Conservation (phyloP, 129 eudicot genomes). For the Helianthus tuberosus region DNA sequence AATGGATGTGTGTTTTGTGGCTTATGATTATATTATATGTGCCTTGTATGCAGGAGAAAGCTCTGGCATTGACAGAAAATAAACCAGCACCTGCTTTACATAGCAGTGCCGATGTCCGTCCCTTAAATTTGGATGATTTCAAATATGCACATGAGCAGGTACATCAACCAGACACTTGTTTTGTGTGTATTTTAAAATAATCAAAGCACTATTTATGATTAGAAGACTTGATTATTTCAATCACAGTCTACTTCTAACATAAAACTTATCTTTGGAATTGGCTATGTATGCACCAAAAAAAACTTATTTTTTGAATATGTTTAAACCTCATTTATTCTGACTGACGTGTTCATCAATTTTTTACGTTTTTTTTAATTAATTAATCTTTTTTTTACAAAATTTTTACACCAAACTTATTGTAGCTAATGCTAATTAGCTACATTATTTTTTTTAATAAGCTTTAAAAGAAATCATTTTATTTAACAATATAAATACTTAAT, state of each 20-base stretch:
- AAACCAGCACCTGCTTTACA: conserved; percentile 65
- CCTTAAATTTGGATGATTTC: conserved; percentile 77
- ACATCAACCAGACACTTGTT: background rate
- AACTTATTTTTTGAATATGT: background rate
- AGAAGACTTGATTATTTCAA: background rate
- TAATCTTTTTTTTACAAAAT: background rate
- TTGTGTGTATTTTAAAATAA: background rate
- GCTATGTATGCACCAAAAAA: background rate
- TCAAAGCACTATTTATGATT: background rate
- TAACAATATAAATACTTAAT: too few species aligned
- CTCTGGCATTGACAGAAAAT: conserved; percentile 73
- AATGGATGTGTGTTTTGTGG: background rate
- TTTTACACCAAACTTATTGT: background rate
- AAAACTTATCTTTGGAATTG: background rate
- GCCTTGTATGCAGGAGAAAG: conserved; percentile 62
- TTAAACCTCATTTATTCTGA: background rate
- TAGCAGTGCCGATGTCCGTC: conserved; percentile 77
- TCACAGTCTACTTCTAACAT: background rate
- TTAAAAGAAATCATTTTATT: background rate
- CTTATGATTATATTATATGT: conserved; percentile 15
- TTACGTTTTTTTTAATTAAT: background rate
- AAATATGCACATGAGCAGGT: conserved; percentile 97
- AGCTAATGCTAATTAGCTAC: background rate
- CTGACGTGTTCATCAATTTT: background rate
- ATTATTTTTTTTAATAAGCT: background rate